These are phyloP conservation scores for Trichoderma atrobrunneum DNA, from an alignment of 2,329 filamentous ascomycete species.

Conservation along the genomic window DNA sequence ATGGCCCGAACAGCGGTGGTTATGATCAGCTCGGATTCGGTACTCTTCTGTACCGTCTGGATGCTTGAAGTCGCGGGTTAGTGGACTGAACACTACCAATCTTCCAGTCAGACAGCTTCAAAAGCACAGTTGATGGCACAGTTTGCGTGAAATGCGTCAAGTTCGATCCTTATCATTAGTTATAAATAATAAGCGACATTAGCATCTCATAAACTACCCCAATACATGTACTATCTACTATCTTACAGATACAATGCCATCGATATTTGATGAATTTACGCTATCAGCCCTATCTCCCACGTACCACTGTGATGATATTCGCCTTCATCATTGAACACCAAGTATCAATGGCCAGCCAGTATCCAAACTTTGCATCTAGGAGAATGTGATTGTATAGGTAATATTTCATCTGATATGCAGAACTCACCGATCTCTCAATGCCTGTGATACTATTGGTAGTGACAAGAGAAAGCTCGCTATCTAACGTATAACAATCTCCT, in stretches of 20 bases:
- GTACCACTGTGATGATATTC: too few relatives aligned
- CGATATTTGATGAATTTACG: too few relatives aligned
- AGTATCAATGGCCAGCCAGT: too few relatives aligned
- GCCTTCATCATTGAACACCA: too few relatives aligned
- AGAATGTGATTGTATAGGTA: too few relatives aligned
- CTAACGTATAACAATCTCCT: not conserved
- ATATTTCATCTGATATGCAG: not conserved
- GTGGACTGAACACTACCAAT: too few relatives aligned
- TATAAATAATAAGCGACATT: not conserved
- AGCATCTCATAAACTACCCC: not conserved
- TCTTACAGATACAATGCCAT: not conserved
- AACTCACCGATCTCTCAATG: not conserved
- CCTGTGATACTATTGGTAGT: not conserved
- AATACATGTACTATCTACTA: not conserved
- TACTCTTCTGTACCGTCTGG: not conserved
- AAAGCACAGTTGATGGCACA: rapidly evolving
- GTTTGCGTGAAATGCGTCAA: not conserved
- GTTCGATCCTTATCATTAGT: not conserved
- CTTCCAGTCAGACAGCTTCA: not conserved
- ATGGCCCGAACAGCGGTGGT: not conserved
- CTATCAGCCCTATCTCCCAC: too few relatives aligned
- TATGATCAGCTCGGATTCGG: not conserved
- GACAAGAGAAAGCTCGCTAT: not conserved
- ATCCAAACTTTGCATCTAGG: too few relatives aligned
- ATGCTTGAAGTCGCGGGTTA: not conserved